Base-by-base conservation (phyloP, 2,329 filamentous ascomycete species). In the Pleurostoma richardsiae region DNA sequence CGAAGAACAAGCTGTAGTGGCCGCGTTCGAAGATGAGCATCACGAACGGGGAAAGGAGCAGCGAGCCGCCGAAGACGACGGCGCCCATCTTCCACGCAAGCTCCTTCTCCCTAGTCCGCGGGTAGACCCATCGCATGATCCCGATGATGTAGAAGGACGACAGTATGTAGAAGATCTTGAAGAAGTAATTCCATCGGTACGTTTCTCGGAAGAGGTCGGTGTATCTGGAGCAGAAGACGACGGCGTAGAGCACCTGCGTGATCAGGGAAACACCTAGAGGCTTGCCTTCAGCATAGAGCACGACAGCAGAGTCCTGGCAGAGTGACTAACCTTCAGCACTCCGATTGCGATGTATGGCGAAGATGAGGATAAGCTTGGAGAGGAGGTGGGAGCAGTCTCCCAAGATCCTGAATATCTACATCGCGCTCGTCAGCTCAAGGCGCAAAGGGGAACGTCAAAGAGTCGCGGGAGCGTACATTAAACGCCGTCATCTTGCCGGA, bases 1-100 rank as follows among this genome's bases (percentile, higher is more conserved):
- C 80, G 54, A 71, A 67, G 41, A 65, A 62, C 60, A 83, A 74
- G 44, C 66, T 56, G 74, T 75, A 82, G 6, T 59, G 49, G 4
- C 49, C 47, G 54, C 68, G 68, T 8, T 54, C 53, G 57, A 92
- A 85, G 45, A 90, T 80, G 54, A 86, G 64, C 70, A 85, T 86
- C 54, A 82, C 77, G 52, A 95, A 77, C 0, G 90, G 90, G 7
- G 89, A 85, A 30, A 86, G 61, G 10, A 86, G 57, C 30, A 89
- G 59, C 26, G 85, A 84, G 4, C 79, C 85, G 10, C 70, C 74
- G 3, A 92, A 67, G 44, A 85, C 85, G 53, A 80, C 80, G 29
- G 82, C 82, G 39, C 88, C 89, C 54, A 96, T 73, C 69, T 91
- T 95, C 91, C 92, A 96, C n/a, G 90, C 88, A 57, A 90, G 82